These are phyloP conservation scores for Adansonia rubrostipa DNA, from an alignment of 441 rosid species.

Conservation along the genomic window DNA sequence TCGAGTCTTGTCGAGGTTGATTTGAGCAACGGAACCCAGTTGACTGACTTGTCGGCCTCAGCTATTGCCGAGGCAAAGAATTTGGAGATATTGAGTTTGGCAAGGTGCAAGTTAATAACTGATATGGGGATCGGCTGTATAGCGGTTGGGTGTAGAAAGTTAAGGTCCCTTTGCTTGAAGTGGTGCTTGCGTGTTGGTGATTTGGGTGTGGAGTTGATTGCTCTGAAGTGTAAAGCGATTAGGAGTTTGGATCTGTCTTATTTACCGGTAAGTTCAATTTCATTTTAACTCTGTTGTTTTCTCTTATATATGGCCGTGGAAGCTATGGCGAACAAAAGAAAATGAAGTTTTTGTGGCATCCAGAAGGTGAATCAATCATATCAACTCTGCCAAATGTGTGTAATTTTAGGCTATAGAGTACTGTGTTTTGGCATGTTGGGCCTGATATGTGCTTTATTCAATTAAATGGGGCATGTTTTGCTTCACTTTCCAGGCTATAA, in stretches of 20 bases:
- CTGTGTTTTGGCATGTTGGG: background rate
- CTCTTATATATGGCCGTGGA: background rate
- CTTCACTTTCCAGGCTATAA: background rate
- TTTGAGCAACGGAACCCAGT: constrained; percentile 35
- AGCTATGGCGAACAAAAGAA: background rate
- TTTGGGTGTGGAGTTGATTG: constrained; percentile 42
- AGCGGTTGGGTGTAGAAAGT: constrained; percentile 44
- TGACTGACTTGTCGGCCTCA: constrained; percentile 34
- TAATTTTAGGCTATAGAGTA: background rate
- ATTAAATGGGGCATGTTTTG: background rate
- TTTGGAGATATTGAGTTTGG: constrained; percentile 40
- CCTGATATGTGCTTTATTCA: background rate
- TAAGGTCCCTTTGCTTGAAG: constrained; percentile 36
- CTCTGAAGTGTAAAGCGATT: constrained; percentile 40
- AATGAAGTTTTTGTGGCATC: background rate
- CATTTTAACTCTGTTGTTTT: background rate
- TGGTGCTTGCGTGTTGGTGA: constrained; percentile 43
- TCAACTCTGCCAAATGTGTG: background rate
- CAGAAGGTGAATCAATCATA: background rate
- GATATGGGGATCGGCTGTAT: constrained; percentile 46
- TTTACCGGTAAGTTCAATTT: constrained; percentile 32
- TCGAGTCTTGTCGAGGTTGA: constrained; percentile 36
- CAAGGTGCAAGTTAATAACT: constrained; percentile 41
- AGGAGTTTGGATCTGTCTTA: constrained; percentile 42
- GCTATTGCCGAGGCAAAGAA: constrained; percentile 43